Conservation (phyloP, 768 basidiomycete genomes). For the Cyathus striatus region DNA sequence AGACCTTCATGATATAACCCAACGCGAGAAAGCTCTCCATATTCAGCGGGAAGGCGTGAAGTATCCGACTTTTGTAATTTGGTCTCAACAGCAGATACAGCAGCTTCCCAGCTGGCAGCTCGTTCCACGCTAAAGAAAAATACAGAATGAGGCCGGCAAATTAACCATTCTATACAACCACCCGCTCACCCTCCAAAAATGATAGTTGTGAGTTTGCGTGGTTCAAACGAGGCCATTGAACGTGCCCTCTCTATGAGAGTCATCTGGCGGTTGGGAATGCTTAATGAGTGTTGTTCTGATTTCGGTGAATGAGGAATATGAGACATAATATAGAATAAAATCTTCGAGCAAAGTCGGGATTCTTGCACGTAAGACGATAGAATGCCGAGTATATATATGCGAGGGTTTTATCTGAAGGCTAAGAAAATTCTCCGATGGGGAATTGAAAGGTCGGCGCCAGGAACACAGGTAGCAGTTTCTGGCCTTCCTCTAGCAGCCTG, state of each 20-base stretch:
- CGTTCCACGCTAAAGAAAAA: background rate
- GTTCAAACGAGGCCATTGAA: slow-evolving; percentile 6
- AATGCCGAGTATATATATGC: too few species aligned
- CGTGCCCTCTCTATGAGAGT: slow-evolving; percentile 10
- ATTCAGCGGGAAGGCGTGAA: slow-evolving; percentile 7
- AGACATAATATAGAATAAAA: too few species aligned
- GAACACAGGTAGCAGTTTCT: too few species aligned
- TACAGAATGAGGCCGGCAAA: background rate
- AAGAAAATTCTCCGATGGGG: too few species aligned
- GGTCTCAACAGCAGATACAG: slow-evolving; percentile 9
- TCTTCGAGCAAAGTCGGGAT: too few species aligned
- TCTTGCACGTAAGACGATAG: too few species aligned
- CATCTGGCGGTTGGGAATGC: slow-evolving; percentile 8
- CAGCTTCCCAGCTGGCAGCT: slow-evolving; percentile 3
- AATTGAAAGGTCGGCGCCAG: too few species aligned
- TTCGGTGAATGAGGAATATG: too few species aligned
- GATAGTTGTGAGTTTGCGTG: slow-evolving; percentile 10
- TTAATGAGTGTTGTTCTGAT: too few species aligned
- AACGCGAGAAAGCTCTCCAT: slow-evolving; percentile 13
- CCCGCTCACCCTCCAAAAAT: slow-evolving; percentile 14
- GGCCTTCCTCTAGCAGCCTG: too few species aligned
- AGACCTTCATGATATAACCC: slow-evolving; percentile 16
- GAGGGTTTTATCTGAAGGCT: too few species aligned
- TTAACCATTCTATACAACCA: background rate
- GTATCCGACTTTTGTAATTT: slow-evolving; percentile 8